Evolutionary conservation across 2,329 filamentous ascomycete genomes (phyloP).

Genomic region (Lachnellula arida): DNA sequence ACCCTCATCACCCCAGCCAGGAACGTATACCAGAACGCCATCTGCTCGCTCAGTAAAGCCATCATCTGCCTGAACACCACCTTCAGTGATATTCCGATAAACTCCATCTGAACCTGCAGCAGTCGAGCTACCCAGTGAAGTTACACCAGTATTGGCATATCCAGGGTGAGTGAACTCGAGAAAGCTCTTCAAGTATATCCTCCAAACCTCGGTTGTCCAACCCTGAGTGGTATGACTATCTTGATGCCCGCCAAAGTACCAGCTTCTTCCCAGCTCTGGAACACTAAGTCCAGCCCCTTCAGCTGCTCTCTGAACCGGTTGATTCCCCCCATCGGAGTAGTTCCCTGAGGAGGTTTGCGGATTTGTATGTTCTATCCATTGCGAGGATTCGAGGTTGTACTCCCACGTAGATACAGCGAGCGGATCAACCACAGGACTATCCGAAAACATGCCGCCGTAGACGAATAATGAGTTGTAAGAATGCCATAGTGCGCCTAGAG

Average conservation of each 20-base stretch:
- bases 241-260: constrained; percentile 75
- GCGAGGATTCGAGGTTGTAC: constrained; percentile 55
- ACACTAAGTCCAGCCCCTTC: constrained; percentile 71
- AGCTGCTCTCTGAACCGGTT: constrained; percentile 61
- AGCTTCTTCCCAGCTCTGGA: constrained; percentile 64
- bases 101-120: constrained; percentile 57
- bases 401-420: constrained; percentile 62
- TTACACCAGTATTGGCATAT: constrained; percentile 58
- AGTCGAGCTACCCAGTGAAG: constrained; percentile 46
- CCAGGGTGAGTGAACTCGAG: constrained; percentile 74
- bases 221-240: constrained; percentile 53
- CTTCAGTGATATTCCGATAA: constrained; percentile 71
- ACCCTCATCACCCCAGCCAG: constrained; percentile 66
- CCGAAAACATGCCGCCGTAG: constrained; percentile 71
- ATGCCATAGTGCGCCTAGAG: constrained; percentile 72
- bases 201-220: constrained; percentile 60
- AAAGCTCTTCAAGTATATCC: constrained; percentile 69
- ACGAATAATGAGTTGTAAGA: constrained; percentile 65
- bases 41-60: constrained; percentile 72
- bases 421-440: constrained; percentile 53
- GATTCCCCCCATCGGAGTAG: constrained; percentile 51
- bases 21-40: constrained; percentile 67
- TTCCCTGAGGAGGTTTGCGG: constrained; percentile 60
- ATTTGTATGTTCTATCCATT: constrained; percentile 59
- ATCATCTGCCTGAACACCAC: constrained; percentile 59